Conservation (phyloP, 2,329 filamentous ascomycete species). For the Dryadomyces quercus-mongolicae region DNA sequence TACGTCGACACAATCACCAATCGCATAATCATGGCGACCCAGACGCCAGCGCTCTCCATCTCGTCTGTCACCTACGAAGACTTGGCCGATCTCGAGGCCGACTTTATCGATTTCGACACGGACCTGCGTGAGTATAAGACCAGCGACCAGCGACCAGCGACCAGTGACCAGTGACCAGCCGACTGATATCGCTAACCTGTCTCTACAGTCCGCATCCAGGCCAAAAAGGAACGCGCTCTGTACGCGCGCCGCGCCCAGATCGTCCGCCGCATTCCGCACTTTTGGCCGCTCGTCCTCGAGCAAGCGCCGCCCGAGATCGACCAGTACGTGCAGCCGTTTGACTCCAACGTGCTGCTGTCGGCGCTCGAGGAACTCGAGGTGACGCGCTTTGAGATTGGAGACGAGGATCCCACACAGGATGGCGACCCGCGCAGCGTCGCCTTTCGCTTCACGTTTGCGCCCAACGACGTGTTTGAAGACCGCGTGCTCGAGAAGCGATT, state of each 20-base stretch:
- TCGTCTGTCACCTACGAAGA: slow-evolving; percentile 54
- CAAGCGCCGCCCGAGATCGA: slow-evolving; percentile 77
- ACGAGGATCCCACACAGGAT: slow-evolving; percentile 23
- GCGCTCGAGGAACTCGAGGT: slow-evolving; percentile 59
- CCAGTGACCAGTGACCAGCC: too few species aligned
- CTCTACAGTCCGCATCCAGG: slow-evolving; percentile 33
- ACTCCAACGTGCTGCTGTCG: slow-evolving; percentile 60
- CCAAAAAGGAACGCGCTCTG: slow-evolving; percentile 53
- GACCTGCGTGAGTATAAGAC: slow-evolving; percentile 57
- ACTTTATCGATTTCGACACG: slow-evolving; percentile 73
- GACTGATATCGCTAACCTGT: slow-evolving; percentile 1
- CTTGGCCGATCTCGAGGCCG: slow-evolving; percentile 66
- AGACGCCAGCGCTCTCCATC: too few species aligned
- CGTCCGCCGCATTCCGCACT: slow-evolving; percentile 64
- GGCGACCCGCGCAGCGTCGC: slow-evolving; percentile 73
- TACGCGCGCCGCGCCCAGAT: slow-evolving; percentile 65
- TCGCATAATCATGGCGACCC: too few species aligned
- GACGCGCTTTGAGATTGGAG: slow-evolving; percentile 65
- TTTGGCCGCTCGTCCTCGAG: slow-evolving; percentile 92
- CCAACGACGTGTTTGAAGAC: slow-evolving; percentile 76
- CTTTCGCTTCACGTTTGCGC: slow-evolving; percentile 65
- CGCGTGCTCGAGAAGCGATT: slow-evolving; percentile 80
- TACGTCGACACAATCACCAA: too few species aligned
- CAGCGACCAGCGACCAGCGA: too few species aligned
- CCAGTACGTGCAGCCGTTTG: slow-evolving; percentile 72